Base-by-base conservation (phyloP, 345 rosid species). In the Firmiana major region DNA sequence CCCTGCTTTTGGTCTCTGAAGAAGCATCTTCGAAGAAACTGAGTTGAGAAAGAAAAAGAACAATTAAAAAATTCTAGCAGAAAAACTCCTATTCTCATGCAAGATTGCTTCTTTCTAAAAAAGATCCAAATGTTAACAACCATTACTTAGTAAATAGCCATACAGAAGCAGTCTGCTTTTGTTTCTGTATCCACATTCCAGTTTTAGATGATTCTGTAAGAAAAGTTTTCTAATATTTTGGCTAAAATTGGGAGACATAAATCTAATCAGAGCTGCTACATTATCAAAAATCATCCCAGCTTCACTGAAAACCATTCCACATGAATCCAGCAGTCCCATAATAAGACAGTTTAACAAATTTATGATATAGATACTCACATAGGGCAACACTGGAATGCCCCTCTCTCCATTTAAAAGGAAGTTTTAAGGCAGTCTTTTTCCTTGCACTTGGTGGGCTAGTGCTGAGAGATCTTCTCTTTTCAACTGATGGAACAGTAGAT, bases 381-480 rank as follows among this genome's bases (percentile, higher is more conserved):
- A 83, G 87, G 60, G 89, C 79, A 10, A 90, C 86, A 79, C 84
- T 86, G 76, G 87, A 73, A 82, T 89, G 88, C 19, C 89, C 99
- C 82, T 93, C 98, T 81, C 83, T 92, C 97, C 92, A 89, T 79
- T 89, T 95, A 65, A 93, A 93, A n/a, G 99, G 88, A 42, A 84
- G 86, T 80, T 81, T 89, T 19, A 90, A 78, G 67, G 90, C 83
- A 15, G 84, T 59, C 77, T 84, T 95, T 80, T 89, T 93, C 82
- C 87, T 87, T 0, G 84, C 75, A 71, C 83, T 83, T 2, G 94
- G 88, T 34, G 97, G 92, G 75, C 92, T 90, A n/a, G 92, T 85
- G 85, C 85, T 85, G 55, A 87, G 83, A 19, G 93, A 81, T 80
- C 85, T 85, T 88, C 90, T 89, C 86, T 93, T 95, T 15, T 95